phyloP scores from a whole-genome alignment of 2,329 filamentous ascomycete genomes.

The Aspergillus ochraceus region DNA sequence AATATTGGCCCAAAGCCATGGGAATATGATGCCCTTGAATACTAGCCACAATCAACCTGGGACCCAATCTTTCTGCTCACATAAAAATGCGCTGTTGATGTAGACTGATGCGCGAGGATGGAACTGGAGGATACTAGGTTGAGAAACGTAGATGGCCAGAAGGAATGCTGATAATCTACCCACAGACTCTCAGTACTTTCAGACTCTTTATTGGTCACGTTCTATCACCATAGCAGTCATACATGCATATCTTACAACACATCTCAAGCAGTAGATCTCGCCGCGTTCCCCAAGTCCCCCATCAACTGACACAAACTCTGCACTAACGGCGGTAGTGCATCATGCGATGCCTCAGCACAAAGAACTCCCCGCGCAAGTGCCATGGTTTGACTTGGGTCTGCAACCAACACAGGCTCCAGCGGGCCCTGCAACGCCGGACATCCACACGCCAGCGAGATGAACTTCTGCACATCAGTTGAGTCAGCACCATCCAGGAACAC shows the following conservation, averaged over 20 bases:
- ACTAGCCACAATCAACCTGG: too few relatives aligned
- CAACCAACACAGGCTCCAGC: conserved; percentile 40
- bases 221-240: too few relatives aligned
- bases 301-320: conserved; percentile 67
- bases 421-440: conserved; percentile 51
- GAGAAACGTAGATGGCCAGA: too few relatives aligned
- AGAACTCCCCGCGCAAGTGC: conserved; percentile 59
- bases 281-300: conserved; percentile 26
- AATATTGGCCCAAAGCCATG: too few relatives aligned
- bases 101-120: conserved; percentile 22
- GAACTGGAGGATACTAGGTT: conserved; percentile 13
- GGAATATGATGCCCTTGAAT: too few relatives aligned
- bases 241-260: too few relatives aligned
- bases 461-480: conserved; percentile 55
- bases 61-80: too few relatives aligned
- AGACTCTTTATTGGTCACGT: too few relatives aligned
- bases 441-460: conserved; percentile 58
- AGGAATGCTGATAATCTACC: too few relatives aligned
- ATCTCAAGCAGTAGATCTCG: conserved; percentile 2
- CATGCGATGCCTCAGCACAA: conserved; percentile 53
- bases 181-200: too few relatives aligned
- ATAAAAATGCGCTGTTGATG: too few relatives aligned
- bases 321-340: conserved; percentile 58
- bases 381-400: conserved; percentile 61
- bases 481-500: conserved; percentile 61